phyloP scores from a whole-genome alignment of 148 eudicot genomes.

The Cornus kousa region DNA sequence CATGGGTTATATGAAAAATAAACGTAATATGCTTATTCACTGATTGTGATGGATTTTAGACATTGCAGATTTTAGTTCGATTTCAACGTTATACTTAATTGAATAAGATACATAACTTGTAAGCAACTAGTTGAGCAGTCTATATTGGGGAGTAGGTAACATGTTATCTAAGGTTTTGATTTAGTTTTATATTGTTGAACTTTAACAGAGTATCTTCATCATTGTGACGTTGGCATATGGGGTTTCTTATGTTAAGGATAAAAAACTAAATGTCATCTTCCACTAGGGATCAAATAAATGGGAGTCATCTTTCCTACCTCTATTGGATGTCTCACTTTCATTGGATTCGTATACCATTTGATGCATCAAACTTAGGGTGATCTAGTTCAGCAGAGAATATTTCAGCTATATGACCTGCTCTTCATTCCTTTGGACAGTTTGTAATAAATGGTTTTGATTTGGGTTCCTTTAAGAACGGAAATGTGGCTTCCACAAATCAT shows the following conservation, averaged over 20 bases:
- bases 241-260: background rate
- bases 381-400: background rate
- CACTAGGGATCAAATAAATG: background rate
- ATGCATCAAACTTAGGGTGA: background rate
- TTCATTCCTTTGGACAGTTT: background rate
- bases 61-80: background rate
- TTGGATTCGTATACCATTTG: background rate
- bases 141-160: background rate
- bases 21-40: background rate
- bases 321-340: background rate
- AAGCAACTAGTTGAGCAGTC: background rate
- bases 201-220: background rate
- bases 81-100: background rate
- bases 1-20: background rate
- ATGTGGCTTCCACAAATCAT: background rate
- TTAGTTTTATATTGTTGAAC: background rate
- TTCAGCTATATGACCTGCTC: background rate
- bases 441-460: background rate
- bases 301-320: background rate
- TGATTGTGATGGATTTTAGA: background rate
- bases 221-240: background rate
- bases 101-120: background rate
- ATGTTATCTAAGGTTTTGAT: background rate
- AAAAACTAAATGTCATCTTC: background rate
- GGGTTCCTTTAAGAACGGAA: background rate